A percentile compares a stretch with the other conserved stretches of the same genome.
These are phyloP conservation scores for Trichoderma oligosporum DNA, from an alignment of 2,329 filamentous ascomycete genomes.

Conservation along the genomic window DNA sequence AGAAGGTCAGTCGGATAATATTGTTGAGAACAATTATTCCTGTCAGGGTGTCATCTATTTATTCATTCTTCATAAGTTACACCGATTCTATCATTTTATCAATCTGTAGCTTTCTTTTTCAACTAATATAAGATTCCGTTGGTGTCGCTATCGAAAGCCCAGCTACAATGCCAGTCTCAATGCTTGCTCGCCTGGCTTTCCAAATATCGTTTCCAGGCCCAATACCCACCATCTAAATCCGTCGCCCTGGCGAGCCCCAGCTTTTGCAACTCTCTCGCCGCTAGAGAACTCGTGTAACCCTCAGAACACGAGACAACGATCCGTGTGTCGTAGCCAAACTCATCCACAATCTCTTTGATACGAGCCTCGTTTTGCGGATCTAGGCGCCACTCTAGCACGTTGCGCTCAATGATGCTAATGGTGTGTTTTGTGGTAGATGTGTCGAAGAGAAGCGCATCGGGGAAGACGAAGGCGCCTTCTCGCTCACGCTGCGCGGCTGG, in stretches of 20 bases:
- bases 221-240: conserved; percentile 19
- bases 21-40: no score
- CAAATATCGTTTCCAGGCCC: conserved; percentile 18
- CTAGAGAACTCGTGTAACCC: conserved; percentile 20
- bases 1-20: no score
- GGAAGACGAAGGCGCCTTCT: conserved; percentile 15
- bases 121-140: no score
- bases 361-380: conserved; percentile 19
- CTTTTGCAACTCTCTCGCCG: conserved; percentile 18
- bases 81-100: no score
- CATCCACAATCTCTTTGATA: conserved; percentile 20
- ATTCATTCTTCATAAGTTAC: no score
- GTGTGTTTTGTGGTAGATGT: conserved; percentile 1
- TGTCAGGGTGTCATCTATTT: no score
- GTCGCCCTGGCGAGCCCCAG: conserved; percentile 17
- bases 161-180: no score
- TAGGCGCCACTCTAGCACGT: conserved; percentile 20
- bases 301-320: conserved; percentile 19
- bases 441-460: neutral
- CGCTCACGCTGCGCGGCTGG: conserved; percentile 18
- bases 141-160: no score
- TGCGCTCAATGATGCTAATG: conserved; percentile 19
- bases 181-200: no score
- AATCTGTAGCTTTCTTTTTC: no score
- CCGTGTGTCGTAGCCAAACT: conserved; percentile 20